These are phyloP conservation scores for Berkeleyomyces basicola DNA, from an alignment of 2,329 filamentous ascomycete genomes.

Conservation along the genomic window DNA sequence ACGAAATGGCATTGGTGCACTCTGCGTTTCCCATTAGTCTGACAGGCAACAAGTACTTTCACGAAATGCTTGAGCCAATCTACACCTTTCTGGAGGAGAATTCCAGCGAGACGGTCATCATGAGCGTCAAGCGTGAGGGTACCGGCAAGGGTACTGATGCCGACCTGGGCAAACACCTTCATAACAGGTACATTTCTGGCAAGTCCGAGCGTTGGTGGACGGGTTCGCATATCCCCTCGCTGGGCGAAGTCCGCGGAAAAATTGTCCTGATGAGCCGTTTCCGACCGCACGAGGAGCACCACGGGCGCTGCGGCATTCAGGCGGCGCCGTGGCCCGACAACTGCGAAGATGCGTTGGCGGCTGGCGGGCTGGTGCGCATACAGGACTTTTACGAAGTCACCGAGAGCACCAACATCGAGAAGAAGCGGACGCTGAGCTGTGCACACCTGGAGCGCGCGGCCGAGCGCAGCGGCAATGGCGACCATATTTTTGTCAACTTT, in stretches of 20 bases:
- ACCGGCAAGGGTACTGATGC: conserved; percentile 63
- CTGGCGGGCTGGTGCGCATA: conserved; percentile 59
- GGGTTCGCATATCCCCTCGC: conserved; percentile 54
- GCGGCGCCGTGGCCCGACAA: conserved; percentile 71
- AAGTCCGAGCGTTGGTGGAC: conserved; percentile 57
- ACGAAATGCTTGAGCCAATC: conserved; percentile 51
- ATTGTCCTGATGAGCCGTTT: conserved; percentile 78
- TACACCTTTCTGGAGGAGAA: conserved; percentile 62
- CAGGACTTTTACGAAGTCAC: conserved; percentile 91
- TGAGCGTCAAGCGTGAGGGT: conserved; percentile 85
- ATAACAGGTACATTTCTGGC: conserved; percentile 49
- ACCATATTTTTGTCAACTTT: conserved; percentile 59
- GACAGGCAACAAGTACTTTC: conserved; percentile 64
- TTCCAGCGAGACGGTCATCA: conserved; percentile 65
- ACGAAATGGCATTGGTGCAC: conserved; percentile 70
- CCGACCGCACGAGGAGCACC: conserved; percentile 39
- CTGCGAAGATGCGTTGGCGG: conserved; percentile 54
- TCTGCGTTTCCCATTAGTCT: conserved; percentile 77
- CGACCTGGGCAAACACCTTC: conserved; percentile 58
- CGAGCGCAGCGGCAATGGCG: conserved; percentile 20
- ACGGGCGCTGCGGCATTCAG: conserved; percentile 37
- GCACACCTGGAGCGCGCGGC: conserved; percentile 63
- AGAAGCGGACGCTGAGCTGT: conserved; percentile 59
- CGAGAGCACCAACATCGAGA: conserved; percentile 55
- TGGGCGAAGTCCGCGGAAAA: conserved; percentile 66